Base-by-base conservation (phyloP, 169 alveolate species). In the Plasmodium malariae region DNA sequence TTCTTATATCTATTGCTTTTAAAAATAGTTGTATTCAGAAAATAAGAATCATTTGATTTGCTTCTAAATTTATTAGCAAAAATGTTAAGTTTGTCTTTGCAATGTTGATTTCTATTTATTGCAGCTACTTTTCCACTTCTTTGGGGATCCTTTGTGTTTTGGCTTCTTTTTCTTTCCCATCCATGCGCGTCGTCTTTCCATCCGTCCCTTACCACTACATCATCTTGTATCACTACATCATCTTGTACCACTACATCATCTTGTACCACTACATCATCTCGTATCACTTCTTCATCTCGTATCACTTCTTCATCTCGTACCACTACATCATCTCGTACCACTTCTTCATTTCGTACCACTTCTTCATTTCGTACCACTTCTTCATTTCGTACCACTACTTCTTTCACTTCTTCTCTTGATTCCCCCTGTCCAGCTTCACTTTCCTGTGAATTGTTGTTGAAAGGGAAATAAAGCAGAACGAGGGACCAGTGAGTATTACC, bases 401-500 rank as follows among this genome's bases (percentile, higher is more conserved):
- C 17, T 40, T n/a, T 28, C 30, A 0, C 30, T 21, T 12, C 32
- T 3, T 19, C 51, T 3, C 37, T 2, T n/a, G 59, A 6, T 12
- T 6, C 7, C 59, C 14, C 19, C 19, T 12, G 59, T n/a, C 19
- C 0, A n/a, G 14, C 3, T 5, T 11, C 19, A n/a, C 14, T 49
- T 49, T 12, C 19, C 19, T 49, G 59, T 0, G 9, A n/a, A 7
- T 5, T 49, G 14, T 21, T 1, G 30, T 74, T 83, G 36, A 80
- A 72, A 32, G 95, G 95, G 49, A 88, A 88, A 34, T 89, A 88
- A 17, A 92, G 49, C 9, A 92, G 49, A 12, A 88, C 92, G 45
- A 92, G 69, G 5, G 95, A 92, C 95, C 95, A 92, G 74, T 92
- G 95, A 3, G 88, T 88, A 12, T 80, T 89, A 12, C 57, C 51